A percentile compares a stretch with the other conserved stretches of the same genome.
Conservation (phyloP, 2,329 filamentous ascomycete species). For the Emericellopsis atlantica region DNA sequence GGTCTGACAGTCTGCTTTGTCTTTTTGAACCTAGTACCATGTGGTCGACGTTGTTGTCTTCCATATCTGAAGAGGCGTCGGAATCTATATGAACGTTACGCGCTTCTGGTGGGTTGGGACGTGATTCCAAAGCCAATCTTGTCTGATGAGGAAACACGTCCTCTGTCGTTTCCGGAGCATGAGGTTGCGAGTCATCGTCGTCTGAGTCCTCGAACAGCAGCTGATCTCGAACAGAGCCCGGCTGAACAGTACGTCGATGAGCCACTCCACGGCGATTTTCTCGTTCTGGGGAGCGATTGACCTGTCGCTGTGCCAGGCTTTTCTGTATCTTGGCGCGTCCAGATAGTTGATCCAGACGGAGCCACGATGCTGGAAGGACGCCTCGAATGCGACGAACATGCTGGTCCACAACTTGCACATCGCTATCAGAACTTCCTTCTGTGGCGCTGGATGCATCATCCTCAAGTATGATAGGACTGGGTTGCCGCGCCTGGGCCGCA, state of each 20-base stretch:
- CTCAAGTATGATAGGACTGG: no score
- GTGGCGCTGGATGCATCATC: no score
- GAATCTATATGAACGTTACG: constrained; percentile 8
- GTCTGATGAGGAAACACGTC: constrained; percentile 14
- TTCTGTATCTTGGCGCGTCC: constrained; percentile 17
- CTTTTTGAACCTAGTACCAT: constrained; percentile 34
- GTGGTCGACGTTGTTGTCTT: constrained; percentile 37
- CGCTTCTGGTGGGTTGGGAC: background rate
- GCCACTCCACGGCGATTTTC: constrained; percentile 36
- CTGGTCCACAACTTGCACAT: constrained; percentile 20
- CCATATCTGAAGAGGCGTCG: constrained; percentile 25
- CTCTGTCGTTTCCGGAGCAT: constrained; percentile 7
- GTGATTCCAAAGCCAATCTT: constrained; percentile 9
- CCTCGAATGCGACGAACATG: constrained; percentile 37
- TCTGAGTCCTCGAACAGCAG: constrained; percentile 35
- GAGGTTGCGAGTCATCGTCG: constrained; percentile 16
- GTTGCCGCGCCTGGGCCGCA: no score
- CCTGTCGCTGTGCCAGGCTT: constrained; percentile 12
- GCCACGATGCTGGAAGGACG: constrained; percentile 55
- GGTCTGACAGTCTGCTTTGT: constrained; percentile 14
- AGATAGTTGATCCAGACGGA: constrained; percentile 42
- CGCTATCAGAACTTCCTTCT: constrained; percentile 19
- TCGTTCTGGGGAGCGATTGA: constrained; percentile 21
- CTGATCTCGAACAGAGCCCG: constrained; percentile 2
- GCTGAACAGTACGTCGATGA: constrained; percentile 15